These are phyloP conservation scores for Asterophora lycoperdoides DNA, from an alignment of 768 basidiomycete species.

Conservation along the genomic window DNA sequence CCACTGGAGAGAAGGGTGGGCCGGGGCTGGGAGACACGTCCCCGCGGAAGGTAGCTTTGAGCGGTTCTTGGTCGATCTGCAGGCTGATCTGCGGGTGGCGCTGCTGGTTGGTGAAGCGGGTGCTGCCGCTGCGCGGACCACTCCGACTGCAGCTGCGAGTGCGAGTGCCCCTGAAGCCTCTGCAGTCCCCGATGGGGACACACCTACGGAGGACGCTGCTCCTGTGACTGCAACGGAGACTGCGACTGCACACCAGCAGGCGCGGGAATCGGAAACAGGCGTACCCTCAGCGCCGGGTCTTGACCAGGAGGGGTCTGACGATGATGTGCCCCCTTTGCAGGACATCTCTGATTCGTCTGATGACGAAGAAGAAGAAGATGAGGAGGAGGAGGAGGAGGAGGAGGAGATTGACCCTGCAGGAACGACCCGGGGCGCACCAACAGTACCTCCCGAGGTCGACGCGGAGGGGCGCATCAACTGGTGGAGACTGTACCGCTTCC, in stretches of 20 bases:
- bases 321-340: slow-evolving; percentile 27
- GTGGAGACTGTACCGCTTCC: slow-evolving; percentile 84
- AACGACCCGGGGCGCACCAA: too few species aligned
- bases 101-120: slow-evolving; percentile 22
- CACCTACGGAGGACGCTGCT: too few species aligned
- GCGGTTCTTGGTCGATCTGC: slow-evolving; percentile 74
- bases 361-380: slow-evolving; percentile 26
- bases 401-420: too few species aligned
- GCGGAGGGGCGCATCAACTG: slow-evolving; percentile 58
- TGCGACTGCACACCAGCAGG: too few species aligned
- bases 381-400: slow-evolving; percentile 9
- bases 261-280: too few species aligned
- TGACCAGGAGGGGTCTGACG: slow-evolving; percentile 6
- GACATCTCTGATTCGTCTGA: slow-evolving; percentile 36
- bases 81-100: slow-evolving; percentile 64
- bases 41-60: slow-evolving; percentile 71
- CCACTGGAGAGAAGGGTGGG: too few species aligned
- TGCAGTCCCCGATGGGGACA: too few species aligned
- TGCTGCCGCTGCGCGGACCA: too few species aligned
- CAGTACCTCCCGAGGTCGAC: slow-evolving; percentile 6
- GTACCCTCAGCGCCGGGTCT: too few species aligned
- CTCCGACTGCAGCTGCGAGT: too few species aligned
- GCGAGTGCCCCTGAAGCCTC: not conserved
- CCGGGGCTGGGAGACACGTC: slow-evolving; percentile 16
- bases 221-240: too few species aligned